Percentiles rank a stretch among this genome's conserved stretches.
Conservation (phyloP, 1,284 basidiomycete genomes). For the Paramarasmius palmivorus region DNA sequence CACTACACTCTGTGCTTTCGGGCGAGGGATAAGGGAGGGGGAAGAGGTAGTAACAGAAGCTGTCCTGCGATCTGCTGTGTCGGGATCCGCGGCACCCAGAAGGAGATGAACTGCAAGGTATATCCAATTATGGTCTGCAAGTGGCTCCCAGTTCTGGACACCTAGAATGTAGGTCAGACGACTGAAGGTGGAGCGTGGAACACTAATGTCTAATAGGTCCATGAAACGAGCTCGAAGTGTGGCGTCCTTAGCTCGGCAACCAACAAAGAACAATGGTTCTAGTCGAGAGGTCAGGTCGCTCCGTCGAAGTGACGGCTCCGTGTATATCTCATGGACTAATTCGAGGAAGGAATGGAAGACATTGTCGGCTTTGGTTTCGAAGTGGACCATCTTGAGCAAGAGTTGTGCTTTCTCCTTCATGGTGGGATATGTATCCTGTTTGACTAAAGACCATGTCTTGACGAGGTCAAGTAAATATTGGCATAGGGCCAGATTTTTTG, state of each 20-base stretch:
- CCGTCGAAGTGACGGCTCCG: constrained; percentile 80
- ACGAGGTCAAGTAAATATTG: constrained; percentile 87
- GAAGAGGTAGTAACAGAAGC: constrained; percentile 18
- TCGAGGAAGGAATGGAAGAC: constrained; percentile 88
- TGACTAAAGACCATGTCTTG: constrained; percentile 86
- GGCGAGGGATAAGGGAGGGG: constrained; percentile 41
- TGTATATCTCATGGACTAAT: constrained; percentile 94
- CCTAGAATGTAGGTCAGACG: constrained; percentile 92
- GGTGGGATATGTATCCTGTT: constrained; percentile 84
- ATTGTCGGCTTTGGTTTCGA: constrained; percentile 76
- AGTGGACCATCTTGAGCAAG: constrained; percentile 88
- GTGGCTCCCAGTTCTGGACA: constrained; percentile 93
- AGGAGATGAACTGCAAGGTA: constrained; percentile 90
- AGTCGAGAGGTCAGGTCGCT: constrained; percentile 94
- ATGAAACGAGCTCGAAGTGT: constrained; percentile 85
- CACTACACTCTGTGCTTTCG: constrained; percentile 62
- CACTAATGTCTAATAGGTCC: constrained; percentile 87
- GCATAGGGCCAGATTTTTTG: constrained; percentile 82
- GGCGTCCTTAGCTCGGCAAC: constrained; percentile 85
- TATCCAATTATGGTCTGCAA: constrained; percentile 96
- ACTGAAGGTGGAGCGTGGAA: constrained; percentile 80
- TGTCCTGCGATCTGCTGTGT: constrained; percentile 45
- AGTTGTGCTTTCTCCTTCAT: constrained; percentile 96
- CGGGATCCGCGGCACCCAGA: constrained; percentile 79
- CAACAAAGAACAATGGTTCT: constrained; percentile 92